Base-by-base conservation (phyloP, 768 basidiomycete species). In the Psilocybe cyanescens region DNA sequence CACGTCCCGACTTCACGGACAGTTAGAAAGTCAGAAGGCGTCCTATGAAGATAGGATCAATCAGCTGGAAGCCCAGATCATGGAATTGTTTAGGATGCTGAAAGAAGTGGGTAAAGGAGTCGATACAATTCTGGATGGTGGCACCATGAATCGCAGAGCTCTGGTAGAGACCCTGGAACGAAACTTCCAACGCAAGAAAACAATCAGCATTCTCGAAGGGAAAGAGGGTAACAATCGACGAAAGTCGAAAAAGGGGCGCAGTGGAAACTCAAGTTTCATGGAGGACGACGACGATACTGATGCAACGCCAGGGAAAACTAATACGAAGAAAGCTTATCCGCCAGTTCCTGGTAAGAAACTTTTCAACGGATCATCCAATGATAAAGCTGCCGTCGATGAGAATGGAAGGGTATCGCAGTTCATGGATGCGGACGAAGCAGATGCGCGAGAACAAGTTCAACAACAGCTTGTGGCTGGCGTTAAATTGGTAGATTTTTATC, bases 71-170 rank as follows among this genome's bases (percentile, higher is more conserved):
- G 84, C 89, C 11, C 93, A 97, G 78, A 96, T 97, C 62, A 86
- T 92, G 82, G 95, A 97, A 71, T 75, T 98, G 16, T 99, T 96
- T 79, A 83, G 90, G 66, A 97, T 97, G 94, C 80, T 99, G 57
- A 92, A 88, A 71, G 92, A 97, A 68, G 84, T 91, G 37, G 88
- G 90, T 14, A 86, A 84, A 58, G 89, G 90, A 12, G 84, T 94
- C 39, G 90, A 92, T 58, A 84, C 83, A 62, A 86, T 95, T 61
- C 76, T 92, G 17, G 91, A 89, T 72, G 81, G 78, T 28, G 83
- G 83, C 52, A 83, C 81, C 7, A 86, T 95, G 86, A 91, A 96
- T 69, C 83, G 94, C 61, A 90, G 89, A 75, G 82, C 87, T 16
- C 82, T 99, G 44, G 88, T 97, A 6, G 84, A 90, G 37, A 85